phyloP scores from a whole-genome alignment of 805 yeast genomes.

The Schwanniomyces vanrijiae region DNA sequence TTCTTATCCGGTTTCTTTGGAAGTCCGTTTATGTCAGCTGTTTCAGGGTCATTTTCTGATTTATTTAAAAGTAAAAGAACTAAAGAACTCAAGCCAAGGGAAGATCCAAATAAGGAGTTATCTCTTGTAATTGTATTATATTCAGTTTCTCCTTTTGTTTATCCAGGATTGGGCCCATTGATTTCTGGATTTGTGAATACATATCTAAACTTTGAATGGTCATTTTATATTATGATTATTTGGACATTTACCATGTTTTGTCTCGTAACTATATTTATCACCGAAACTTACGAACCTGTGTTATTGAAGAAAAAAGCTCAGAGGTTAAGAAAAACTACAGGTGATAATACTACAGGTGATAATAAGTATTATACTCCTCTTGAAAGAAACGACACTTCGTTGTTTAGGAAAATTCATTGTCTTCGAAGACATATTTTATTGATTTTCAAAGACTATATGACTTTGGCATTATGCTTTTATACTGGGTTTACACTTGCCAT shows the following conservation, averaged over 20 bases:
- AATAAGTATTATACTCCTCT: slow-evolving; percentile 38
- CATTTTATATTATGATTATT: slow-evolving; percentile 23
- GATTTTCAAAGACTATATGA: slow-evolving; percentile 28
- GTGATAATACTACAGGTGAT: slow-evolving; percentile 39
- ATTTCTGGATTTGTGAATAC: slow-evolving; percentile 25
- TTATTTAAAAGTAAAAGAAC: slow-evolving; percentile 36
- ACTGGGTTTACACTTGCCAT: slow-evolving; percentile 46
- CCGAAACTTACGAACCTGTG: slow-evolving; percentile 77
- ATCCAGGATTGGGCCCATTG: slow-evolving; percentile 30
- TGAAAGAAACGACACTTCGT: slow-evolving; percentile 23
- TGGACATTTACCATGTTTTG: slow-evolving; percentile 21
- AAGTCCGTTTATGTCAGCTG: slow-evolving; percentile 80
- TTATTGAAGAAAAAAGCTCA: slow-evolving; percentile 24
- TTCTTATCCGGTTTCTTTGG: slow-evolving; percentile 76
- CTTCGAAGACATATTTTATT: slow-evolving; percentile 19
- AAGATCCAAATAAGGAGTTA: slow-evolving; percentile 18
- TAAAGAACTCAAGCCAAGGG: slow-evolving; percentile 16
- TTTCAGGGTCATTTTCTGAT: slow-evolving; percentile 82
- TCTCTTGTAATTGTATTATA: slow-evolving; percentile 22
- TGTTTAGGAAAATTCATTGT: slow-evolving; percentile 17
- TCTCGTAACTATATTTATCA: slow-evolving; percentile 31
- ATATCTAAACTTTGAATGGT: slow-evolving; percentile 22
- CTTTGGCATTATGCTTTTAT: slow-evolving; percentile 28
- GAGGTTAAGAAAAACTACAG: slow-evolving; percentile 32
- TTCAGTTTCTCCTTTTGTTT: slow-evolving; percentile 28